Percentiles rank a stretch among this genome's conserved stretches.
Evolutionary conservation across 108 stramenopile species (phyloP).

Genomic region (Thalassiosira profunda): DNA sequence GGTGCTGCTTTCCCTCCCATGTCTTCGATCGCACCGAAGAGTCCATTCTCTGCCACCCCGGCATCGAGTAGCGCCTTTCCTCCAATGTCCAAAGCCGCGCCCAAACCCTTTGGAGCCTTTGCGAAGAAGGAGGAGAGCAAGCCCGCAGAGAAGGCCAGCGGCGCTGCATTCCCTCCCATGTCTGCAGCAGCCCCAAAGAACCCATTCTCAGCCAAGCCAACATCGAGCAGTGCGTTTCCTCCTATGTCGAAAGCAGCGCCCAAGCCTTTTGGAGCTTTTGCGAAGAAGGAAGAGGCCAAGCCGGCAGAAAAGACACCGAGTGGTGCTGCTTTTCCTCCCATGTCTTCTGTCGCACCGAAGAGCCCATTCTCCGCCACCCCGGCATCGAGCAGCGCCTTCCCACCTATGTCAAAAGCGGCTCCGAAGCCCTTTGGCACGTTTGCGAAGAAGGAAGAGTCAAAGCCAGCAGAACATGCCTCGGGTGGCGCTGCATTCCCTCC

Average conservation of each 20-base stretch:
- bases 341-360: slow-evolving; percentile 23
- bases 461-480: not conserved
- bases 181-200: slow-evolving; percentile 18
- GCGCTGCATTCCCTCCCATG: slow-evolving; percentile 33
- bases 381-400: not conserved
- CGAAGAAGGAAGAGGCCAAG: too few species aligned
- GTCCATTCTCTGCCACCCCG: not conserved
- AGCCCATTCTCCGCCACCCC: slow-evolving; percentile 8
- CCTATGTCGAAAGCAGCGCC: too few species aligned
- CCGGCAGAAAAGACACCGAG: too few species aligned
- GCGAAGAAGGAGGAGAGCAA: not conserved
- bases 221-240: too few species aligned
- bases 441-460: slow-evolving; percentile 8
- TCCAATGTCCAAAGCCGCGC: slow-evolving; percentile 44
- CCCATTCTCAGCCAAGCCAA: slow-evolving; percentile 6
- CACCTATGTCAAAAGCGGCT: slow-evolving; percentile 5
- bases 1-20: slow-evolving; percentile 3
- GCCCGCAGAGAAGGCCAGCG: not conserved
- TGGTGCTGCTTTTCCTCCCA: slow-evolving; percentile 33
- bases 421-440: too few species aligned
- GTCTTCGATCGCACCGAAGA: slow-evolving; percentile 6
- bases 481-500: slow-evolving; percentile 22
- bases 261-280: slow-evolving; percentile 68
- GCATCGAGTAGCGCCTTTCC: slow-evolving; percentile 17
- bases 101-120: slow-evolving; percentile 37